Evolutionary conservation across 2,329 filamentous ascomycete genomes (phyloP), one percentile per base, ranked within the genome.

Genomic region (Clathrospora elynae): DNA sequence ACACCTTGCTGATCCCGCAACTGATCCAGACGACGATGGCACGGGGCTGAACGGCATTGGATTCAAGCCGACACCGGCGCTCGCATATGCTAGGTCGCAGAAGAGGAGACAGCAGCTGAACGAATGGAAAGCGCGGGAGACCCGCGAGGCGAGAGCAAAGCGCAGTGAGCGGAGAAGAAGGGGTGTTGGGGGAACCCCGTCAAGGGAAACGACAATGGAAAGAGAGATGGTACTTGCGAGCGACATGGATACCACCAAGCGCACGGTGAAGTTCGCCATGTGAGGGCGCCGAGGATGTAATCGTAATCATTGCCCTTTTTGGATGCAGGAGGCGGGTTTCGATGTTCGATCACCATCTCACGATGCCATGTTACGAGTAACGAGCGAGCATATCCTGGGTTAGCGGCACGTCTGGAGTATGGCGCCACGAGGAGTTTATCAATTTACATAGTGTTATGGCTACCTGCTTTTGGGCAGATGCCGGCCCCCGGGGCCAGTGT

Each of bases 21-120:
- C 69, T 4, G 78, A 82, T 39, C 78, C 78, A 5, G 77, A 76
- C 25, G 82, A 84, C 57, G 82, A 85, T 60, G 81, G 82, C 3
- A 79, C 80, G 40, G 82, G 82, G 4, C 77, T 85, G 50, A 84
- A 85, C 55, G 82, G 82, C 2, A 75, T 85, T 42, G 82, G 82
- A 0, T 85, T 84, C 64, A 76, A 75, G 45, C 82, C 82, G 3
- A 84, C 81, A 2, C 75, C 81, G 11, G 78, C 80, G 26, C 76
- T 82, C 19, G 81, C 80, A 1, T 78, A 79, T 67, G 76, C 76
- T 11, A 70, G 82, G 33, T 74, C 75, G 28, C 78, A 81, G 61
- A 77, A 73, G 57, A 73, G 82, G 42, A 75, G 77, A 60, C 78
- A 78, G 63, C 82, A 85, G 61, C 67, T 85, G 26, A 70, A 73